These are phyloP conservation scores for Neurospora discreta DNA, from an alignment of 495 filamentous ascomycete genomes.

Conservation along the genomic window DNA sequence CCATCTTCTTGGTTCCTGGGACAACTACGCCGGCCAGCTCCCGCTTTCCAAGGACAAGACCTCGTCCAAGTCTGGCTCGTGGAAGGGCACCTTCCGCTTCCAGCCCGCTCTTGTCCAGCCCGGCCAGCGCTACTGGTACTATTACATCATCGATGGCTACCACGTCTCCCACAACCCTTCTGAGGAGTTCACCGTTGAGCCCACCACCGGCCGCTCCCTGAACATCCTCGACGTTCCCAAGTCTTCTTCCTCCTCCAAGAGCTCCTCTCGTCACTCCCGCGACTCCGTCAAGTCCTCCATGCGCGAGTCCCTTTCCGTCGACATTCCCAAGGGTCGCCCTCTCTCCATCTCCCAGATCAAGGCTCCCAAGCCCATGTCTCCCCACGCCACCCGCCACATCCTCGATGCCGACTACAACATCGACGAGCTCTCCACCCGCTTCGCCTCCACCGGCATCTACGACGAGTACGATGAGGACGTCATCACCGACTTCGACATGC, in stretches of 20 bases:
- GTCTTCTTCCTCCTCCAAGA: slow-evolving; percentile 35
- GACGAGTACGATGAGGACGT: slow-evolving; percentile 52
- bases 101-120: slow-evolving; percentile 72
- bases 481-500: slow-evolving; percentile 42
- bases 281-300: slow-evolving; percentile 25
- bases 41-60: slow-evolving; percentile 77
- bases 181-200: slow-evolving; percentile 80
- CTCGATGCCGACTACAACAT: slow-evolving; percentile 63
- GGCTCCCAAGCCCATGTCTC: slow-evolving; percentile 79
- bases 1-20: slow-evolving; percentile 96
- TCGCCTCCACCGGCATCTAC: slow-evolving; percentile 58
- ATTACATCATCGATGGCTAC: slow-evolving; percentile 99
- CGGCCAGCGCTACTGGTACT: slow-evolving; percentile 97
- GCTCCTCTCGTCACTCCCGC: slow-evolving; percentile 20
- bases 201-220: slow-evolving; percentile 89
- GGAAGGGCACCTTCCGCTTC: slow-evolving; percentile 95
- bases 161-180: slow-evolving; percentile 96
- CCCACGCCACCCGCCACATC: slow-evolving; percentile 74
- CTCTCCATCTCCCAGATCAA: slow-evolving; percentile 82
- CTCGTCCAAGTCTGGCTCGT: slow-evolving; percentile 69
- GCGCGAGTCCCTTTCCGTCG: slow-evolving; percentile 28
- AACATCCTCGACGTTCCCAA: slow-evolving; percentile 57
- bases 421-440: slow-evolving; percentile 60
- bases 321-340: slow-evolving; percentile 76
- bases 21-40: slow-evolving; percentile 88